A percentile compares a stretch with the other conserved stretches of the same genome.
Evolutionary conservation across 2,329 filamentous ascomycete genomes (phyloP).

Genomic region (Xylaria sp.): DNA sequence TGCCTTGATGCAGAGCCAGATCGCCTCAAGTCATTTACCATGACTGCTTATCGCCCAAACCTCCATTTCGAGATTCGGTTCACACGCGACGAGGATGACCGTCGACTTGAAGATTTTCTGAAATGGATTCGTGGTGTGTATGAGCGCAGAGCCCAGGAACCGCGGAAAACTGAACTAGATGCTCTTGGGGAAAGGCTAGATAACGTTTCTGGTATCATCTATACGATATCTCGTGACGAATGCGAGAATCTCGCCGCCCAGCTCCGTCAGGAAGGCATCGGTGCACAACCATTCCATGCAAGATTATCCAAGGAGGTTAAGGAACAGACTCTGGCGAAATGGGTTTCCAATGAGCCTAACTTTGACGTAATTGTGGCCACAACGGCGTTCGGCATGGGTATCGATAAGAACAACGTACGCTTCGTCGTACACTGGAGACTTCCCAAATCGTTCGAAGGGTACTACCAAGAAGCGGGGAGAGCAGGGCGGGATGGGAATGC

Average conservation of each 20-base stretch:
- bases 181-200: slow-evolving; percentile 60
- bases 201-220: slow-evolving; percentile 78
- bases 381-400: slow-evolving; percentile 97
- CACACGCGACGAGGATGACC: slow-evolving; percentile 75
- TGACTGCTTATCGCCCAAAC: slow-evolving; percentile 83
- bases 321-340: slow-evolving; percentile 71
- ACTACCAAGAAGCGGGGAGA: slow-evolving; percentile 93
- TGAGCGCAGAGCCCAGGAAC: slow-evolving; percentile 65
- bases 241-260: slow-evolving; percentile 73
- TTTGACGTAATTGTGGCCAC: slow-evolving; percentile 95
- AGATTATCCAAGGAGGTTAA: slow-evolving; percentile 71
- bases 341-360: slow-evolving; percentile 74
- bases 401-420: slow-evolving; percentile 92
- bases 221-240: slow-evolving; percentile 75
- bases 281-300: slow-evolving; percentile 75
- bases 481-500: slow-evolving; percentile 90
- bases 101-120: slow-evolving; percentile 75
- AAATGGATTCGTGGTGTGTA: slow-evolving; percentile 78
- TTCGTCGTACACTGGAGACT: slow-evolving; percentile 96
- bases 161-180: slow-evolving; percentile 64
- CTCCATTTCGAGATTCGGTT: slow-evolving; percentile 91
- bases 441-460: slow-evolving; percentile 92
- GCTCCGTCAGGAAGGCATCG: slow-evolving; percentile 71
- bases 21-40: slow-evolving; percentile 75
- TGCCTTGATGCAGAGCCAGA: slow-evolving; percentile 65